phyloP scores from a whole-genome alignment of 2,329 filamentous ascomycete genomes.

The Chaetomium olivaceum region DNA sequence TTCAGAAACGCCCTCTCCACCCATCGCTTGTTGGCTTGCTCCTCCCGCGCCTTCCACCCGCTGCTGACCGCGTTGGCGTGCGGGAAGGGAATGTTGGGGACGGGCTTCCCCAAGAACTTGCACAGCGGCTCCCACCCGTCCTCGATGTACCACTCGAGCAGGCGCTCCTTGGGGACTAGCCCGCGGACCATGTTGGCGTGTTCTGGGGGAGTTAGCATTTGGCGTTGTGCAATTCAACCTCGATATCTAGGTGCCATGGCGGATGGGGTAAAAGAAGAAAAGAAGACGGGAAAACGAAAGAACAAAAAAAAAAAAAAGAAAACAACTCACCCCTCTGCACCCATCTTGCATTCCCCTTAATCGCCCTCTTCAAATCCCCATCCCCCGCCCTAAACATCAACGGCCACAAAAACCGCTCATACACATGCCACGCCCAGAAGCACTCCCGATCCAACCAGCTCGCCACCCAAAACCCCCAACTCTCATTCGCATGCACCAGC shows the following conservation, averaged over 20 bases:
- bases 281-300: no score
- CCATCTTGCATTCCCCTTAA: conserved; percentile 36
- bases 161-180: conserved; percentile 38
- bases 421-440: conserved; percentile 40
- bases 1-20: conserved; percentile 31
- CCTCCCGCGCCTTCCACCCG: conserved; percentile 32
- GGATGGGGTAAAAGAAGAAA: no score
- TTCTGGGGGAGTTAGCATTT: conserved; percentile 30
- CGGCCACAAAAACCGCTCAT: conserved; percentile 37
- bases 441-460: conserved; percentile 35
- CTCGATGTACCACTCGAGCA: conserved; percentile 42
- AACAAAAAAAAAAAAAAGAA: no score
- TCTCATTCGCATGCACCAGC: conserved; percentile 32
- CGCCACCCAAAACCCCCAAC: conserved; percentile 37
- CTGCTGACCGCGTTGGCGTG: conserved; percentile 36
- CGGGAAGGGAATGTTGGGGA: conserved; percentile 41
- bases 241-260: no score
- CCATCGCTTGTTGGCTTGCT: conserved; percentile 34
- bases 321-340: conserved; percentile 32
- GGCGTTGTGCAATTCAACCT: no score
- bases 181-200: conserved; percentile 40
- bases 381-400: conserved; percentile 36
- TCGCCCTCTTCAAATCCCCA: conserved; percentile 34
- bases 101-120: conserved; percentile 41
- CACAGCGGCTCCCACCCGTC: conserved; percentile 47